Conservation (phyloP, 805 yeast species). For the Myxozyma nipponensis region DNA sequence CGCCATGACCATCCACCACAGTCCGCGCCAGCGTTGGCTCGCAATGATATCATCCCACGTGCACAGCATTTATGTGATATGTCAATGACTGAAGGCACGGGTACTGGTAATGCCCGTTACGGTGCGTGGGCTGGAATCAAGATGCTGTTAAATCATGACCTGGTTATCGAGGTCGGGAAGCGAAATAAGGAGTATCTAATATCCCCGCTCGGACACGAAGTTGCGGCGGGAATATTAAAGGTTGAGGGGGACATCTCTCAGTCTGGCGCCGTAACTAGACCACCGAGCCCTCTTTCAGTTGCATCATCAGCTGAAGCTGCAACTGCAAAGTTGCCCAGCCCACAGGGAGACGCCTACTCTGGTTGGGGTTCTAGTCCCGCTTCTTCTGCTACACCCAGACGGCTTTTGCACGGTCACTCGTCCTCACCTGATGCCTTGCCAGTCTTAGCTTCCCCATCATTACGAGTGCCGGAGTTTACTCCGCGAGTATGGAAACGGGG, state of each 20-base stretch:
- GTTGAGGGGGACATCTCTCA: neutral
- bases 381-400: too few species aligned
- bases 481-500: conserved; percentile 54
- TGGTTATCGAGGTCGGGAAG: conserved; percentile 15
- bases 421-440: too few species aligned
- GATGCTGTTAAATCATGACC: conserved; percentile 44
- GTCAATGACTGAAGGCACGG: conserved; percentile 21
- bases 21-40: conserved; percentile 52
- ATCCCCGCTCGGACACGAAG: conserved; percentile 58
- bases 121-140: conserved; percentile 75
- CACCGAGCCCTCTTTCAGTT: neutral
- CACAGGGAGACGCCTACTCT: too few species aligned
- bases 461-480: conserved; percentile 8
- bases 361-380: too few species aligned
- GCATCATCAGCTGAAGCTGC: neutral
- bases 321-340: neutral
- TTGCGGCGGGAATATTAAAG: conserved; percentile 52
- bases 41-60: conserved; percentile 51
- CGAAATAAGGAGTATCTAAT: conserved; percentile 53
- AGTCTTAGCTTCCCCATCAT: neutral
- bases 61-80: conserved; percentile 41
- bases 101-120: conserved; percentile 45
- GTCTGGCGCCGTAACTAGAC: neutral
- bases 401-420: too few species aligned
- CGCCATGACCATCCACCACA: conserved; percentile 30